A percentile compares a stretch with the other conserved stretches of the same genome.
phyloP scores from a whole-genome alignment of 805 yeast genomes.

The Lachancea quebecensis region DNA sequence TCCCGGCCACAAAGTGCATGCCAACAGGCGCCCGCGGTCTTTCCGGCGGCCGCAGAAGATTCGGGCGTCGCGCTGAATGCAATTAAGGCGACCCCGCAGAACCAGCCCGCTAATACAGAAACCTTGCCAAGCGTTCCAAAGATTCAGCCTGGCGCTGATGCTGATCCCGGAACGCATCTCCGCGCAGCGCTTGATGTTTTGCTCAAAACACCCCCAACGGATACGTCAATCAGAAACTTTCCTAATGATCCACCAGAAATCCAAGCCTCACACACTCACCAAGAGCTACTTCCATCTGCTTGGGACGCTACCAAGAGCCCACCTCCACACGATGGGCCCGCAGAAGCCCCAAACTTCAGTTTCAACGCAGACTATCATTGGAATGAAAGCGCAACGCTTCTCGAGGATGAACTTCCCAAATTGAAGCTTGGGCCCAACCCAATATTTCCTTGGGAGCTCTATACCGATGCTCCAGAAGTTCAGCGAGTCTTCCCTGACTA shows the following conservation, averaged over 20 bases:
- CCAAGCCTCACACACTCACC: no score
- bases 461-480: conserved; percentile 7
- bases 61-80: no score
- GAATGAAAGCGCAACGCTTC: conserved; percentile 9
- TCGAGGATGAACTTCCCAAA: conserved; percentile 5
- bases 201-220: no score
- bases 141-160: no score
- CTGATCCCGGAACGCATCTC: no score
- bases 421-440: conserved; percentile 8
- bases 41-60: no score
- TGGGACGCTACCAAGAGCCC: conserved; percentile 42
- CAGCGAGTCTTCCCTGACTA: conserved; percentile 20
- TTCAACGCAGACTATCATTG: conserved; percentile 16
- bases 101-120: no score
- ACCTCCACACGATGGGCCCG: conserved; percentile 35
- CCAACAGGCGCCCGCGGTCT: no score
- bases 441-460: conserved; percentile 30
- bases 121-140: no score
- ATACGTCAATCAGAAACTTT: not conserved
- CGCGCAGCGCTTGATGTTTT: no score
- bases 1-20: no score
- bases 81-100: no score
- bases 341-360: conserved; percentile 25
- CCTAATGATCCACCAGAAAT: not conserved
- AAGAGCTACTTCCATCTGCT: not conserved